Evolutionary conservation across 768 basidiomycete genomes (phyloP), one percentile per base, ranked within the genome.

Genomic region (Psilocybe subaeruginosa): DNA sequence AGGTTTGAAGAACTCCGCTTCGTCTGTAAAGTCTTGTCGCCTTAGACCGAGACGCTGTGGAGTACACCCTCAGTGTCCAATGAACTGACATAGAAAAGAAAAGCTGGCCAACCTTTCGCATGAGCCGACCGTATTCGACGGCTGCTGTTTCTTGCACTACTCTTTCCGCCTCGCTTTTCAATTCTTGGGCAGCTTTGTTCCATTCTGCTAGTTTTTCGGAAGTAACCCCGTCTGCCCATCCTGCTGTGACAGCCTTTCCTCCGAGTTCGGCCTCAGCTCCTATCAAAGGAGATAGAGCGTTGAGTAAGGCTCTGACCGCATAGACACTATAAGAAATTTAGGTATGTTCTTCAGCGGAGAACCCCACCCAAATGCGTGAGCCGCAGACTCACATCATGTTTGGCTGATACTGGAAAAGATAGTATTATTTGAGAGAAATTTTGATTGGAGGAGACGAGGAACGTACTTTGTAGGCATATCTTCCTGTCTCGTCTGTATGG

Each of bases 281-380:
- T 49, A 99, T 88, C 51, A 99, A 76, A 3, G 94, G 94, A 0
- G 92, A 82, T 16, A 97, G 85, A 0, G 95, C 82, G 55, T 83
- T 79, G n/a, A 93, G 82, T 7, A 94, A 81, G 16, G 91, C 86
- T 35, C 87, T 86, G 11, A 97, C 78, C 3, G 95, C 95, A 69
- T 85, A 98, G 8, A 92, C 58, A 54, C 91, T 92, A 65, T 3
- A 31, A 43, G 45, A 46, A 56, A 56, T 17, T 8, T 43, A 12
- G 14, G 41, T 16, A 12, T 47, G 52, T 52, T 33, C 23, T 23
- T 23, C 23, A 23, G 23, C 23, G 48, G n/a, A 39, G 8, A 16
- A 39, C 16, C 16, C 37, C 19, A 16, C 14, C 33, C 14, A 17
- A 45, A 29, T 43, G 12, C 2, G 9, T 8, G 53, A 16, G 19